A percentile compares a stretch with the other conserved stretches of the same genome.
These are phyloP conservation scores for Cyberlindnera subsufficiens DNA, from an alignment of 805 yeast genomes.

Conservation along the genomic window DNA sequence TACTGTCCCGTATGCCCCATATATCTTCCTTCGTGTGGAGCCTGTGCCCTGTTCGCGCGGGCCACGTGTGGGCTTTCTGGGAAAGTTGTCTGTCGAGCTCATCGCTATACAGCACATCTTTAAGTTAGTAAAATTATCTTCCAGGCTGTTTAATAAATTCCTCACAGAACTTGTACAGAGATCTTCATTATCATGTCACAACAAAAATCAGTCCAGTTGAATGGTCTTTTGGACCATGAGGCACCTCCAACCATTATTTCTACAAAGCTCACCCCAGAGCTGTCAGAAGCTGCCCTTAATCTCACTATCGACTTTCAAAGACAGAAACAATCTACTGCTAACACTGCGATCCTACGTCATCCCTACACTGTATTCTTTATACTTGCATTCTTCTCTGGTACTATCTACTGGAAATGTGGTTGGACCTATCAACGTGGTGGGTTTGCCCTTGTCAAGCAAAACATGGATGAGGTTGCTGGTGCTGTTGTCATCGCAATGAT, in stretches of 20 bases:
- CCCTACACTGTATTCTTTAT: constrained; percentile 31
- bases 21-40: too few species aligned
- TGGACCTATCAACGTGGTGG: constrained; percentile 13
- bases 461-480: constrained; percentile 19
- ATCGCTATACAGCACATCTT: too few species aligned
- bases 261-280: constrained; percentile 46
- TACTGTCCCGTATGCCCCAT: too few species aligned
- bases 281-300: constrained; percentile 53
- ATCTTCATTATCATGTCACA: constrained; percentile 1
- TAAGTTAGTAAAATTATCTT: too few species aligned
- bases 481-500: constrained; percentile 34
- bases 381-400: neutral
- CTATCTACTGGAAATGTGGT: constrained; percentile 13
- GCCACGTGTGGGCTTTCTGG: too few species aligned
- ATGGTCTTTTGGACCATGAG: constrained; percentile 46
- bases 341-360: constrained; percentile 38
- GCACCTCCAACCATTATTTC: constrained; percentile 49
- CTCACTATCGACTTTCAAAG: constrained; percentile 52
- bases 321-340: constrained; percentile 20
- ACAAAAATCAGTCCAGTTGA: constrained; percentile 49
- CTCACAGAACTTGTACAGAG: too few species aligned
- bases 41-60: too few species aligned
- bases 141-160: too few species aligned
- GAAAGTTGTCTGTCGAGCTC: too few species aligned
- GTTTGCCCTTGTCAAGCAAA: constrained; percentile 7